phyloP scores from a whole-genome alignment of 192 early-diverging fungal genomes.

The Diversispora epigaea region DNA sequence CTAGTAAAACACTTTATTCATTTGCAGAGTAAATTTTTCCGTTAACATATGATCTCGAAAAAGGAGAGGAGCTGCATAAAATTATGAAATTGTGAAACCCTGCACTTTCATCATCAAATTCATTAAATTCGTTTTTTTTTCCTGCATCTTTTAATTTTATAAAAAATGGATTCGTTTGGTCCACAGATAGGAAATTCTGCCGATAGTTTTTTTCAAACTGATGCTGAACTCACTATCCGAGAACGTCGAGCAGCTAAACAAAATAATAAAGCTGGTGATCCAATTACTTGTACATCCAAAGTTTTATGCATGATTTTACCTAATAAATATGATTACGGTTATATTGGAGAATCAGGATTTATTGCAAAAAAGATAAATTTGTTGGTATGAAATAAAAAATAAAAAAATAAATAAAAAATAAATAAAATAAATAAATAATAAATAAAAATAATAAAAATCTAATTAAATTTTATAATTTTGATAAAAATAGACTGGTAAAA shows the following conservation, averaged over 20 bases:
- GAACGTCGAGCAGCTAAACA: slow-evolving; percentile 53
- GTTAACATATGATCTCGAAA: too few species aligned
- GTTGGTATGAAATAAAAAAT: slow-evolving; percentile 42
- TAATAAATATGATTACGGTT: slow-evolving; percentile 44
- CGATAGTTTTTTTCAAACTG: slow-evolving; percentile 73
- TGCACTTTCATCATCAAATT: too few species aligned
- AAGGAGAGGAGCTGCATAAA: too few species aligned
- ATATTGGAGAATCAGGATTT: slow-evolving; percentile 73
- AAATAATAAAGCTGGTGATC: slow-evolving; percentile 58
- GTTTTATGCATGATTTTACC: slow-evolving; percentile 50
- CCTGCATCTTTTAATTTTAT: too few species aligned
- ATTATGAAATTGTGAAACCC: too few species aligned
- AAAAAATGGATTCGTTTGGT: slow-evolving; percentile 29
- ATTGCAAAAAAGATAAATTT: slow-evolving; percentile 67
- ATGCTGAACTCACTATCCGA: slow-evolving; percentile 62
- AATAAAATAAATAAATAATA: not conserved
- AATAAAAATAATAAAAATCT: too few species aligned
- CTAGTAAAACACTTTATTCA: too few species aligned
- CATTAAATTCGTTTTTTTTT: too few species aligned
- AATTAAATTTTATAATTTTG: not conserved
- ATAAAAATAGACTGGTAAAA: slow-evolving; percentile 50
- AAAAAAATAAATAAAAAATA: not conserved
- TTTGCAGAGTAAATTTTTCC: too few species aligned
- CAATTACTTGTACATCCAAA: slow-evolving; percentile 63
- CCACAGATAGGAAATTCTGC: slow-evolving; percentile 59